These are phyloP conservation scores for Aspergillus sp. DNA, from an alignment of 2,329 filamentous ascomycete genomes.

Conservation along the genomic window DNA sequence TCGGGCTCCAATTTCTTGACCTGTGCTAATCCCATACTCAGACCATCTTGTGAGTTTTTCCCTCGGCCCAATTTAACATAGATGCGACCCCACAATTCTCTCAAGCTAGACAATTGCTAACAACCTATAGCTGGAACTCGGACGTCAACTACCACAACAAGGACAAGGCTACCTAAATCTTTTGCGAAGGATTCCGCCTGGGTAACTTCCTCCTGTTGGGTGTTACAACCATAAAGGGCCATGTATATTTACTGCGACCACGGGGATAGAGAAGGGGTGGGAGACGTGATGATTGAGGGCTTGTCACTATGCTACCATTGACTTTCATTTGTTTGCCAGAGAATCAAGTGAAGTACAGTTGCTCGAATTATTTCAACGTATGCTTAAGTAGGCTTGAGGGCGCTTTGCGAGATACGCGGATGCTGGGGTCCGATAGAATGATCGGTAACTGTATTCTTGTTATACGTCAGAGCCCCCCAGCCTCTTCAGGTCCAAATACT, in stretches of 20 bases:
- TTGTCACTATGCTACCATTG: constrained; percentile 13
- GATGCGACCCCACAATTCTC: background rate
- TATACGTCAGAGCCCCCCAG: constrained; percentile 20
- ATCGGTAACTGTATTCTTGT: no score
- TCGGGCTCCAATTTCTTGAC: background rate
- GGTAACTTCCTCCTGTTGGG: constrained; percentile 1
- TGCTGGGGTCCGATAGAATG: no score
- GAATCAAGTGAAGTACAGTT: background rate
- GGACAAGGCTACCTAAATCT: constrained; percentile 60
- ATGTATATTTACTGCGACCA: constrained; percentile 33
- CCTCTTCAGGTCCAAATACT: constrained; percentile 59
- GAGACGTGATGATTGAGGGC: constrained; percentile 20
- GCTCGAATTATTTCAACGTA: background rate
- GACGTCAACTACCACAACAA: constrained; percentile 96
- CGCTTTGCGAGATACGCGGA: no score
- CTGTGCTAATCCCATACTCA: constrained; percentile 26
- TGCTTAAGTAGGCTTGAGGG: background rate
- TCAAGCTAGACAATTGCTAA: constrained; percentile 13
- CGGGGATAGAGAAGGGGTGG: constrained; percentile 5
- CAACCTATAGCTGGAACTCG: constrained; percentile 76
- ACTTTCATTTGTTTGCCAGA: constrained; percentile 14
- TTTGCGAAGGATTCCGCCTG: constrained; percentile 3
- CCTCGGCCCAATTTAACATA: background rate
- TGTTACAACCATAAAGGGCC: constrained; percentile 8
- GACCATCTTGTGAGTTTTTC: constrained; percentile 64